Base-by-base conservation (phyloP, 768 basidiomycete species). In the Boletus tylopilopsis region DNA sequence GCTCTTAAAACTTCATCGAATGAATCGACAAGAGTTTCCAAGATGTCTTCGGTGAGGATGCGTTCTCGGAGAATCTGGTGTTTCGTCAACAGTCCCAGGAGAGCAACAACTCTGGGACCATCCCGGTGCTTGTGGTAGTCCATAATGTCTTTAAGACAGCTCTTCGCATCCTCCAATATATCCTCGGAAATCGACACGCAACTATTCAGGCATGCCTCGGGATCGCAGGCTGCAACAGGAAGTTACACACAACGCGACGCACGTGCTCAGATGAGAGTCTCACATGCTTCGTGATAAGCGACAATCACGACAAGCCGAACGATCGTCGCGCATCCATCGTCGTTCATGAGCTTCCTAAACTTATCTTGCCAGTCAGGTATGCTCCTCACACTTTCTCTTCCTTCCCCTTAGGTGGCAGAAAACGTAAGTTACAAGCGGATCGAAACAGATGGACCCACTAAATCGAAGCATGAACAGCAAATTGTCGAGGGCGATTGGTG, bases 271-370 rank as follows among this genome's bases (percentile, higher is more conserved):
- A 27, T 6, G 2, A 8, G 27, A 23, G n/a, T 35, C 61, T 35
- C 21, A 63, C 61, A 47, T 13, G 53, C 55, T 30, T 62, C 61
- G 7, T 49, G 57, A n/a, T n/a, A n/a, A n/a, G n/a, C n/a, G n/a
- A n/a, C n/a, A n/a, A n/a, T n/a, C n/a, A n/a, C n/a, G n/a, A n/a
- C n/a, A n/a, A n/a, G n/a, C n/a, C n/a, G n/a, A n/a, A n/a, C n/a
- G n/a, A n/a, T n/a, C n/a, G n/a, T n/a, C n/a, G n/a, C n/a, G n/a
- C n/a, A n/a, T n/a, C n/a, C n/a, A n/a, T n/a, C n/a, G n/a, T n/a
- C n/a, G n/a, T n/a, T n/a, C n/a, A 63, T 63, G 29, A 60, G 48
- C 3, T 21, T 37, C 25, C 9, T 39, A 21, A 62, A 54, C 38
- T 40, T 23, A 7, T n/a, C 10, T 36, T 35, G 36, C 58, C 61